A percentile compares a stretch with the other conserved stretches of the same genome.
Conservation (phyloP, 768 basidiomycete genomes). For the Nidularia sp. region DNA sequence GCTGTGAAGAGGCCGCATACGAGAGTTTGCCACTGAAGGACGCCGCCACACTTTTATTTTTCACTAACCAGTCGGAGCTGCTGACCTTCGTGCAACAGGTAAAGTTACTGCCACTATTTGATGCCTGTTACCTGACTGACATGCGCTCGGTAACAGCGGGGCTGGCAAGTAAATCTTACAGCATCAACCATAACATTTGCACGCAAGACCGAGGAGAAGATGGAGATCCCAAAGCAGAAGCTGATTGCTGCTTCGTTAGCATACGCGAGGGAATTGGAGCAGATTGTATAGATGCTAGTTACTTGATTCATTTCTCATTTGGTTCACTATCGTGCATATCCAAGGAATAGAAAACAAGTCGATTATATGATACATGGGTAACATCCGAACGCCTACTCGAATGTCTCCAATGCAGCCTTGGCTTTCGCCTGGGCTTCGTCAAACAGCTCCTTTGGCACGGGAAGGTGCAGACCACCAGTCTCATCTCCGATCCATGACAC, state of each 20-base stretch:
- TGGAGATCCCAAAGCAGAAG: constrained; percentile 83
- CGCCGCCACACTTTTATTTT: constrained; percentile 89
- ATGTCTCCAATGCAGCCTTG: constrained; percentile 73
- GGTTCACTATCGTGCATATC: background rate
- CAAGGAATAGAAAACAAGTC: background rate
- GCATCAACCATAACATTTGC: constrained; percentile 72
- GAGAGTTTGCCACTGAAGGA: constrained; percentile 87
- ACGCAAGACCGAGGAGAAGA: constrained; percentile 74
- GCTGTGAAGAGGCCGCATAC: constrained; percentile 93
- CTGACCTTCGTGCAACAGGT: constrained; percentile 81
- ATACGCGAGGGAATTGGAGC: constrained; percentile 87
- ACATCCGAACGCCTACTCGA: constrained; percentile 30
- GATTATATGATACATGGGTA: constrained; percentile 8
- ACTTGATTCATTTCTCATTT: constrained; percentile 11
- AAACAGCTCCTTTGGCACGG: constrained; percentile 81
- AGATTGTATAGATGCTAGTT: constrained; percentile 72
- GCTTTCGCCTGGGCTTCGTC: constrained; percentile 86
- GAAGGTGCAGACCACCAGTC: constrained; percentile 72
- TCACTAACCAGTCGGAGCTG: constrained; percentile 76
- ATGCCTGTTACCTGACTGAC: no score
- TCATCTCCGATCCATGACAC: constrained; percentile 94
- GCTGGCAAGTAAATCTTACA: constrained; percentile 78
- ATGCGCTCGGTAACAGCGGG: constrained; percentile 45
- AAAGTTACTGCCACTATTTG: background rate
- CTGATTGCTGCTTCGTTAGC: constrained; percentile 72